Evolutionary conservation across 192 early-diverging fungal species (phyloP), one percentile per base, ranked within the genome.

Genomic region (Coemansia aciculifera): DNA sequence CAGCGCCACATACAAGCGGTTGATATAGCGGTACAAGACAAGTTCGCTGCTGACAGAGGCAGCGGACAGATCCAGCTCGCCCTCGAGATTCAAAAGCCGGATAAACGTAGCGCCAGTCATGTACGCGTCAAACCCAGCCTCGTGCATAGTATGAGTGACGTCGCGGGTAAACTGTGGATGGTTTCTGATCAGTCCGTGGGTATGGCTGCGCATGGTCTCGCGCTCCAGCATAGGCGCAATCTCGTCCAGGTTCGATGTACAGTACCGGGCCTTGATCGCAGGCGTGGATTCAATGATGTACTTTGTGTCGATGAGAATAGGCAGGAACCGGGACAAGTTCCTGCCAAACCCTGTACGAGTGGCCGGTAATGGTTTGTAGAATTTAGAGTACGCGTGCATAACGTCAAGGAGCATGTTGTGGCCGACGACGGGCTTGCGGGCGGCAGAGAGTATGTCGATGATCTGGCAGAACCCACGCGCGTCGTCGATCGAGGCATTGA

Each of bases 51-150:
- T 44, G 5, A 56, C 61, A 24, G 51, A 7, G 24, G 36, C 62
- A 1, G 63, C 54, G 31, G 66, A 40, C 52, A 71, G 62, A 39
- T 68, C 27, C 24, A 74, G 64, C 42, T 70, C 73, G 56, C 77
- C 71, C 17, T 67, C 78, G 5, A 77, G 81, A 10, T 83, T 68
- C 39, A 80, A 72, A 72, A 96, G 86, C 2, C 89, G 85, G 24
- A 93, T 75, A 70, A 93, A 96, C 0, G 88, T 81, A 19, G 88
- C 84, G 8, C 96, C 96, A 4, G 96, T 98, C 59, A 90, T 87
- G 73, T 92, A 95, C 0, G 94, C 93, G 76, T 98, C 96, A 69
- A 89, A 98, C 3, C 91, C 96, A 12, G 96, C 96, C 69, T 98
- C 96, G 69, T 98, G 96, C 72, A 87, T 87, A 43, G 76, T 85